phyloP scores from a whole-genome alignment of 768 basidiomycete genomes.

The Boletus pseudopeckii region DNA sequence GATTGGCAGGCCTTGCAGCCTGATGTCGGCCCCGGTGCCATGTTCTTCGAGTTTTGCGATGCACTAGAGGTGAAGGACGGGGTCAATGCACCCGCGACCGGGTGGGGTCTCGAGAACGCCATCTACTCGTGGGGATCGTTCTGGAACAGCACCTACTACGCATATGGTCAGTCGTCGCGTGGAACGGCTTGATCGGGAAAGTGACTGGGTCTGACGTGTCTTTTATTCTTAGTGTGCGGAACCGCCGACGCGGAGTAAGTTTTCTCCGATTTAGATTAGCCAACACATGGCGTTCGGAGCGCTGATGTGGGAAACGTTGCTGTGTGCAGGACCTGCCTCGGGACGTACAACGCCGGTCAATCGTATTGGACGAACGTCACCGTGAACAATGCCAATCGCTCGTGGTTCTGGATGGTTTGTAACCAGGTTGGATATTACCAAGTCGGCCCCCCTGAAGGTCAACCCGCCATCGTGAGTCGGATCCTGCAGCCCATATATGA shows the following conservation, averaged over 20 bases:
- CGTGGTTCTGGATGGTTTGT: slow-evolving; percentile 75
- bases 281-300: neutral
- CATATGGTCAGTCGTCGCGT: slow-evolving; percentile 36
- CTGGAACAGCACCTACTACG: slow-evolving; percentile 52
- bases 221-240: slow-evolving; percentile 48
- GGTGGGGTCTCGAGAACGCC: slow-evolving; percentile 64
- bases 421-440: slow-evolving; percentile 61
- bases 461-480: slow-evolving; percentile 35
- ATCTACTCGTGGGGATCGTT: slow-evolving; percentile 58
- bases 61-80: slow-evolving; percentile 39
- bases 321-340: slow-evolving; percentile 34
- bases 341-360: slow-evolving; percentile 37
- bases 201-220: neutral
- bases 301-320: slow-evolving; percentile 38
- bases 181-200: neutral
- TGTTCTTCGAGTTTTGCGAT: slow-evolving; percentile 41
- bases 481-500: slow-evolving; percentile 30
- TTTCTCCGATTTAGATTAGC: neutral
- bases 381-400: slow-evolving; percentile 54
- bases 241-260: slow-evolving; percentile 45
- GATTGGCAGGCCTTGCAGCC: slow-evolving; percentile 68
- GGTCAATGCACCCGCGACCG: slow-evolving; percentile 40
- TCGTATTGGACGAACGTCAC: slow-evolving; percentile 51
- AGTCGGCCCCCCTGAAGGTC: slow-evolving; percentile 36
- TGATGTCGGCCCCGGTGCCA: slow-evolving; percentile 37